Evolutionary conservation across 1,139 yeast species (phyloP), one percentile per base, ranked within the genome.

Genomic region (Diutina sp.): DNA sequence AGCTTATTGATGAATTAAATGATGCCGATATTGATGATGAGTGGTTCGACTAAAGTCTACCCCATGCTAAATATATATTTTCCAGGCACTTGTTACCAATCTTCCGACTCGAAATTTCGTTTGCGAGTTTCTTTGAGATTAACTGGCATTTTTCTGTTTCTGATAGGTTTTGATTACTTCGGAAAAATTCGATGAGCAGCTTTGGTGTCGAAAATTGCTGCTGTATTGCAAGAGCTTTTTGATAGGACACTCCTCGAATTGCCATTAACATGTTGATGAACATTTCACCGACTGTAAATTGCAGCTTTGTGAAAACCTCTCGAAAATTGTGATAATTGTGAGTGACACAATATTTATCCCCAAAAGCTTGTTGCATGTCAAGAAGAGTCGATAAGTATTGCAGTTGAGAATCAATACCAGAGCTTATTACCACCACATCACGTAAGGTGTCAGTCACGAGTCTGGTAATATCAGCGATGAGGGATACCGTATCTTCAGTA

Each of bases 181-280:
- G 32, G 60, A 65, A 74, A 56, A 59, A 74, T 32, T 73, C 72
- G 4, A 82, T 63, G 25, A 90, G 71, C 29, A 62, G 65, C 46
- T 71, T 69, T 0, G 96, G 96, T 0, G 96, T 88, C 6, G 79
- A 78, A 63, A 77, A 90, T 52, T 74, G 66, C 54, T 69, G 72
- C 67, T 91, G 98, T 8, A 95, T 83, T 4, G 83, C 82, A 11
- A 83, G 67, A 0, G 99, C 99, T 66, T 87, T 89, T 60, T 91
- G 97, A 51, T 90, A 71, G 0, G 96, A 83, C 0, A 93, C 76
- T 0, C 99, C 99, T 58, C 81, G 78, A 1, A 87, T 78, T 1
- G 91, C 78, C 87, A 90, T 82, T 30, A 95, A 74, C 85, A 90
- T 84, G 54, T 81, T 74, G 2, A 90, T 72, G 63, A 83, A 93